Base-by-base conservation (phyloP, 2,329 filamentous ascomycete genomes). In the Calonectria hawksworthii region DNA sequence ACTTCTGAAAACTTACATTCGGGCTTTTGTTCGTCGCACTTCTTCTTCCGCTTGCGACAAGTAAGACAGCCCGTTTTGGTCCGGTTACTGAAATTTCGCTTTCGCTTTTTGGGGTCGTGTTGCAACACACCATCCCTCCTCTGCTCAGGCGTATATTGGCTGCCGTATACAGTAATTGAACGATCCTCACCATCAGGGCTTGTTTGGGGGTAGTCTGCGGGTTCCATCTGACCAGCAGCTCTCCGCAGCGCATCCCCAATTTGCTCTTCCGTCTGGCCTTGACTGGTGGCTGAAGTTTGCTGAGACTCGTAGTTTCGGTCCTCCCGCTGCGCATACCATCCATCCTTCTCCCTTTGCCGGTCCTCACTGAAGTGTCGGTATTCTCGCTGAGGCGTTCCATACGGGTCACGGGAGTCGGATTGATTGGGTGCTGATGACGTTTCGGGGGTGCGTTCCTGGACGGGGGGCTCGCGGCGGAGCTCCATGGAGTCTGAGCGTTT, bases 31-130 rank as follows among this genome's bases (percentile, higher is more conserved):
- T 99, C 97, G 83, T 99, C 96, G 83, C 97, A 99, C 86, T 99
- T 99, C 92, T 99, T 99, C 90, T 99, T 99, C 74, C 96, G 91
- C 83, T 92, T 92, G 74, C 96, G 91, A 84, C 96, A 99, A 8
- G 96, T 99, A 86, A 98, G 92, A 84, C 96, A 99, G 38, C 96
- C 96, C 13, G 96, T 98, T 87, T 99, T 99, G 26, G 96, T 98
- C 74, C 96, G 91, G 85, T 98, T 98, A 86, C 95, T 98, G 82
- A 98, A 99, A 82, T 95, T 95, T 50, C 93, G 90, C 85, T 95
- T 95, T 64, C 93, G 87, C 84, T 94, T 94, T 84, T 94, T 94
- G 5, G 90, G 88, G 78, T 93, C 92, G 7, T 90, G 89, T 80
- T 92, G 90, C 44, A 91, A 84, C 36, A 88, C 80, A 0, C 86